Base-by-base conservation (phyloP, 1,284 basidiomycete genomes). In the Meira miltonrushii region DNA sequence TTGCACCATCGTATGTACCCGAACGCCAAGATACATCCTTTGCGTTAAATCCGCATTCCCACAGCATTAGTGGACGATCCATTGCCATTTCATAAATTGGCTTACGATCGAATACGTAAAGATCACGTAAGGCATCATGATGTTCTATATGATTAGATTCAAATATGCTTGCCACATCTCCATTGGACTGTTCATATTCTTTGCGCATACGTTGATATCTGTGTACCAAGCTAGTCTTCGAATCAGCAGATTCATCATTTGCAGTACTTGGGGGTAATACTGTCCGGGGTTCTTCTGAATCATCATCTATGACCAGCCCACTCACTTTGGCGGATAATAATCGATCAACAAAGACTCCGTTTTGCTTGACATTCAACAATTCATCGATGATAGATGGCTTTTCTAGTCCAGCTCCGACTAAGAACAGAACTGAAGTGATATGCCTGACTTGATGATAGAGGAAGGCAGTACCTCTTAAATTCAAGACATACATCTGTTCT, bases 401-500 rank as follows among this genome's bases (percentile, higher is more conserved):
- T 77, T 99, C 95, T 41, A 93, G 82, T 0, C 87, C 84, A 0
- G 88, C 80, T 4, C 94, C 94, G 54, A 97, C 85, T 55, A 96
- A 85, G 79, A 98, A 90, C 13, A 98, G 83, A 50, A 95, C 79
- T 1, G 90, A 89, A 84, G 97, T 89, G 79, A 97, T 96, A 77
- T 96, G 91, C 44, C 94, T 85, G 11, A 98, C 95, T 82, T 97
- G 94, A 79, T 99, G 92, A 80, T 95, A 98, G 44, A 98, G 81
- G 78, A 96, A 96, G 0, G 92, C 93, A 0, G 84, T 88, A 0
- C 93, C 93, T 43, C 88, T 81, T 39, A 97, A 85, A 77, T 97
- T 89, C 68, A 97, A 83, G 25, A 93, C 89, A 69, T 86, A 86
- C 69, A 72, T 73, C 3, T 33, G 13, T 57, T 54, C 52, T 77